Percentiles rank a stretch among this genome's conserved stretches.
Conservation (phyloP, 1,139 yeast species). For the Geotrichum citri-aurantii region DNA sequence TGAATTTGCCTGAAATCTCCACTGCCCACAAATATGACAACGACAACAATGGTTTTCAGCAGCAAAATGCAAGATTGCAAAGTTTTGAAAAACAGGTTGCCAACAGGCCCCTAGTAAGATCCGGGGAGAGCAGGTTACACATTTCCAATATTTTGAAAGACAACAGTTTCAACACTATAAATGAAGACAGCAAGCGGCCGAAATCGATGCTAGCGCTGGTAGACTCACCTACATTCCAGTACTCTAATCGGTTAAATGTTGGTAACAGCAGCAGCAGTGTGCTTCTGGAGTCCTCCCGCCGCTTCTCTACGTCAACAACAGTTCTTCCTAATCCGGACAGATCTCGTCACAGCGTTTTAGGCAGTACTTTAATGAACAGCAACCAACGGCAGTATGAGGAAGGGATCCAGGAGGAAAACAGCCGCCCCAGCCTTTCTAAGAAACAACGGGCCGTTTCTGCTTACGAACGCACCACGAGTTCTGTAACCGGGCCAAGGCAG, state of each 20-base stretch:
- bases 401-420: background rate
- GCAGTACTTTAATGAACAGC: background rate
- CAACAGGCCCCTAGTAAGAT: background rate
- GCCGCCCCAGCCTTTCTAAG: background rate
- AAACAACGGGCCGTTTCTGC: constrained; percentile 7
- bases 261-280: background rate
- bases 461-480: constrained; percentile 2
- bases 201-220: background rate
- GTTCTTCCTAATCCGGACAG: background rate
- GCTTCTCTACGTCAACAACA: background rate
- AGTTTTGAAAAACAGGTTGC: background rate
- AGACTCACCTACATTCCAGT: background rate
- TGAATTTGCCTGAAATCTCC: constrained; percentile 10
- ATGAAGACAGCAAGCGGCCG: background rate
- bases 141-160: constrained; percentile 10
- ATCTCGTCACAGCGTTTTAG: background rate
- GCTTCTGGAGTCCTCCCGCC: background rate
- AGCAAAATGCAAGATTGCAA: background rate
- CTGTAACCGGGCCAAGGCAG: background rate
- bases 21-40: constrained; percentile 10
- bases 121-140: constrained; percentile 2
- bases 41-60: constrained; percentile 1
- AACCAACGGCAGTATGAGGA: background rate
- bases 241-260: background rate
- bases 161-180: constrained; percentile 9